phyloP scores from a whole-genome alignment of 495 filamentous ascomycete species.

The Tetracladium marchalianum region DNA sequence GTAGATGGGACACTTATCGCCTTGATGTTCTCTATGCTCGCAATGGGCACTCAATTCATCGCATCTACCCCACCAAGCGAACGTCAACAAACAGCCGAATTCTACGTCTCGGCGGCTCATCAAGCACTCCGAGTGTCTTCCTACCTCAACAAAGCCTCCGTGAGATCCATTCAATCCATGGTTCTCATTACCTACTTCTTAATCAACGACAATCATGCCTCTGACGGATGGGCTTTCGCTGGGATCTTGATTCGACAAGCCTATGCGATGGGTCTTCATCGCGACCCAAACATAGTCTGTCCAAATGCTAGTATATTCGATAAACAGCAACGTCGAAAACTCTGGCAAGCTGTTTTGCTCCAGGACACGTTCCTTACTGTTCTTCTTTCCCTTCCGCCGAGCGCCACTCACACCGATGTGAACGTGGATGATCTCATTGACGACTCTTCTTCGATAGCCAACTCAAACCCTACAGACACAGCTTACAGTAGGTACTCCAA shows the following conservation, averaged over 20 bases:
- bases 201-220: slow-evolving; percentile 69
- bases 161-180: slow-evolving; percentile 64
- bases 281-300: slow-evolving; percentile 58
- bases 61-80: slow-evolving; percentile 41
- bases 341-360: slow-evolving; percentile 66
- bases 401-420: slow-evolving; percentile 63
- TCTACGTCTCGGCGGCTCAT: slow-evolving; percentile 64
- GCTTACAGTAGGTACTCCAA: slow-evolving; percentile 31
- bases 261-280: slow-evolving; percentile 66
- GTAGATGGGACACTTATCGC: slow-evolving; percentile 52
- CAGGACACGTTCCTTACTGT: slow-evolving; percentile 75
- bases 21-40: slow-evolving; percentile 58
- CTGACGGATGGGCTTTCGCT: slow-evolving; percentile 66
- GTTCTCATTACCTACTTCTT: slow-evolving; percentile 65
- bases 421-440: slow-evolving; percentile 53
- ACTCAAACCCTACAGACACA: slow-evolving; percentile 45
- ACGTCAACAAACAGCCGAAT: slow-evolving; percentile 60
- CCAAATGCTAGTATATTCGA: slow-evolving; percentile 49
- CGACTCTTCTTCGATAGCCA: slow-evolving; percentile 33
- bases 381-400: slow-evolving; percentile 58
- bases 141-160: slow-evolving; percentile 55
- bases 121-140: slow-evolving; percentile 58
- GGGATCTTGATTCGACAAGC: slow-evolving; percentile 61
- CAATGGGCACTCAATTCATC: slow-evolving; percentile 65
- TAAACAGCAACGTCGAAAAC: slow-evolving; percentile 58